Evolutionary conservation across 2,329 filamentous ascomycete species (phyloP).

Genomic region (Pestalotiopsis sp.): DNA sequence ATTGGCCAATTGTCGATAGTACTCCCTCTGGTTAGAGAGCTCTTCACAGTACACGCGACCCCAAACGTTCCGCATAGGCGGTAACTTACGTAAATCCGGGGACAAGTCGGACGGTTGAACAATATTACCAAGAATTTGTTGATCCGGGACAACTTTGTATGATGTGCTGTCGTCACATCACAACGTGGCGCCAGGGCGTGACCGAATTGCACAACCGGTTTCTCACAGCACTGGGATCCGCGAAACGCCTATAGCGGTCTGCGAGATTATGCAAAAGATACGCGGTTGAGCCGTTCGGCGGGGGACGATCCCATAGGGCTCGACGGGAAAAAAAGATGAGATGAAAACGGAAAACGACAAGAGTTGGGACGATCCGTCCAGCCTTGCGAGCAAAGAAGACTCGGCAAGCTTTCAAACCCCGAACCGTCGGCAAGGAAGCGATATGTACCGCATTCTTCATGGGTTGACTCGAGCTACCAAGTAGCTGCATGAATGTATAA

Average conservation of each 20-base stretch:
- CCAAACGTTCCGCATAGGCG: too few relatives aligned
- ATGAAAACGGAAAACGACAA: neutral
- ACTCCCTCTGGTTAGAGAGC: too few relatives aligned
- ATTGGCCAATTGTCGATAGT: too few relatives aligned
- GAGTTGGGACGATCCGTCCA: neutral
- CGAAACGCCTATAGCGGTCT: slow-evolving; percentile 1
- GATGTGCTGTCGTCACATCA: neutral
- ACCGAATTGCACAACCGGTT: neutral
- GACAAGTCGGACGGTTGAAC: neutral
- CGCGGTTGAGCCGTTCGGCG: neutral
- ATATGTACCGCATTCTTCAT: neutral
- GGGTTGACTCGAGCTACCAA: neutral
- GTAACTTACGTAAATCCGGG: neutral
- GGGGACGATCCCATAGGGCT: neutral
- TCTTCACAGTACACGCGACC: too few relatives aligned
- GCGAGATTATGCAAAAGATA: neutral
- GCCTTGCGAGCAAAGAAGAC: neutral
- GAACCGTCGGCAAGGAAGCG: neutral
- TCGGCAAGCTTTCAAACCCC: neutral
- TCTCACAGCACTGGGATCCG: neutral
- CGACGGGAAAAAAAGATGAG: neutral
- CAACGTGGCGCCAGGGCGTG: neutral
- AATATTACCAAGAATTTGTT: neutral
- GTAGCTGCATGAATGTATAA: neutral
- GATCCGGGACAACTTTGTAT: neutral